Base-by-base conservation (phyloP, 345 rosid genomes). In the Pistacia vera region DNA sequence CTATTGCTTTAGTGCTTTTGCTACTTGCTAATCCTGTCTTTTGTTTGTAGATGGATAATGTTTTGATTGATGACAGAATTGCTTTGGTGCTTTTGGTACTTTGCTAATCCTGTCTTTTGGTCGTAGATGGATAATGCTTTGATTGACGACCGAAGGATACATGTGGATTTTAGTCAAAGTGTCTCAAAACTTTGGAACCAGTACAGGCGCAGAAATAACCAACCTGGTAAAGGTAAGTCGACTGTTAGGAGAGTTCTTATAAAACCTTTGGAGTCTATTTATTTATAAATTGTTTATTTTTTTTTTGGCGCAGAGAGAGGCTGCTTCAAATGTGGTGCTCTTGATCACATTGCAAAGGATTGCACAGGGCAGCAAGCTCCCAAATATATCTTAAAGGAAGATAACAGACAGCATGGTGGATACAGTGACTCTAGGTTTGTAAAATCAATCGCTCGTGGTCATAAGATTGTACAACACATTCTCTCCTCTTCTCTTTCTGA, bases 91-190 rank as follows among this genome's bases (percentile, higher is more conserved):
- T 30, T 30, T 30, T 30, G 33, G 33, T 30, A 30, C 33, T 30
- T 30, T 30, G 33, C 33, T 30, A 66, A 52, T 41, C 16, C 71
- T 51, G 54, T 36, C 61, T 75, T 76, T 81, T 73, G 70, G 14
- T 78, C 71, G 77, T 87, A 93, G 98, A 93, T 96, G 98, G 97
- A 93, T 81, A 96, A 96, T 84, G 97, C 97, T 75, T 85, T 96
- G 84, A 96, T 96, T 72, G 99, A 96, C 69, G 99, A 96, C 84
- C 85, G 99, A 86, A 90, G 99, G 85, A 87, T 96, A 82, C 95
- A 93, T 83, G 98, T 93, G 63, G 98, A 93, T 85, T 96, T 96
- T 73, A 96, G 99, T 86, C 98, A 96, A 74, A 93, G 98, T 87
- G 98, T 96, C 72, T 77, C 99, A 63, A 92, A 86, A 80, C 93